phyloP scores from a whole-genome alignment of 345 rosid species.

The Camelina neglecta region DNA sequence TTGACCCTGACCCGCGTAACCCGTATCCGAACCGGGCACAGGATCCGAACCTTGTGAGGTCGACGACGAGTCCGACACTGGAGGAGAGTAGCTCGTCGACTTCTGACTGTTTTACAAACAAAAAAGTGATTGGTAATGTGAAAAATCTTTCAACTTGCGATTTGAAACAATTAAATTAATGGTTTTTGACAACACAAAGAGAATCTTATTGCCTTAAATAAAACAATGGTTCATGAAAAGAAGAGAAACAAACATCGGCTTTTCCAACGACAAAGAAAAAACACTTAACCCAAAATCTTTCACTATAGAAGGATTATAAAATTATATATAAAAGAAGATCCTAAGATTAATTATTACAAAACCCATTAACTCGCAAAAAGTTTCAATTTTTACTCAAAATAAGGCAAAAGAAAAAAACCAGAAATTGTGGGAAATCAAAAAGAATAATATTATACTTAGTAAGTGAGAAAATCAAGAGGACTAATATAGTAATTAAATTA shows the following conservation, averaged over 20 bases:
- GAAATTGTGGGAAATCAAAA: slow-evolving; percentile 9
- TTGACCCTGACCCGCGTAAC: slow-evolving; percentile 40
- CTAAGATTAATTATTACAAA: slow-evolving; percentile 30
- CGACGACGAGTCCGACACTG: slow-evolving; percentile 48
- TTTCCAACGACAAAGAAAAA: slow-evolving; percentile 6
- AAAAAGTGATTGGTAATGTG: not conserved
- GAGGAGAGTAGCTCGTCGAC: slow-evolving; percentile 68
- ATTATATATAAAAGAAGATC: not conserved
- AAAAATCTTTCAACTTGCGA: slow-evolving; percentile 4
- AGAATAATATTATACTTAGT: slow-evolving; percentile 5
- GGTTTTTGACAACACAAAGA: slow-evolving; percentile 3
- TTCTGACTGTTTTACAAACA: slow-evolving; percentile 60
- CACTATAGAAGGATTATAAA: not conserved
- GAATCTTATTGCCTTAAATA: slow-evolving; percentile 11
- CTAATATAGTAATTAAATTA: too few relatives aligned
- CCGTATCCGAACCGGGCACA: slow-evolving; percentile 45
- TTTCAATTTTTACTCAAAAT: not conserved
- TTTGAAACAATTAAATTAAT: not conserved
- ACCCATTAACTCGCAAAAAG: slow-evolving; percentile 13
- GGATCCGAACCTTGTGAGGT: slow-evolving; percentile 51
- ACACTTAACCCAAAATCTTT: slow-evolving; percentile 10
- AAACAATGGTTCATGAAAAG: slow-evolving; percentile 35
- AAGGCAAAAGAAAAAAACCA: not conserved
- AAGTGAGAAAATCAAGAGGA: too few relatives aligned
- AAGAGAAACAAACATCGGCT: slow-evolving; percentile 44